Evolutionary conservation across 208 protist species (phyloP).

Genomic region (Endotrypanum monterogeii): DNA sequence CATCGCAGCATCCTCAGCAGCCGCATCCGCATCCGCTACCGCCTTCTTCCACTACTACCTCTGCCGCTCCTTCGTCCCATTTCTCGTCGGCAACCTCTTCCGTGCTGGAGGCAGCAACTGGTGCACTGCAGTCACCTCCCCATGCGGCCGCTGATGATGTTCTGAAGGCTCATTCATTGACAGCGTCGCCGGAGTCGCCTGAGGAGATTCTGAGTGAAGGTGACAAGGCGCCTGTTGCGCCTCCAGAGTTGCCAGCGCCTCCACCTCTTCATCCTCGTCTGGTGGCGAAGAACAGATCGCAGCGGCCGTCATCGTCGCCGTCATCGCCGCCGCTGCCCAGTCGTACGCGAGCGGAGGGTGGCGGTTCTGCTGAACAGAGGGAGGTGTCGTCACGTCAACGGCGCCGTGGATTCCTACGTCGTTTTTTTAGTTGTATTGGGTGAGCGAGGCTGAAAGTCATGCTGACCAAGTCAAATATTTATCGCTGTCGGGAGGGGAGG

Average conservation of each 20-base stretch:
- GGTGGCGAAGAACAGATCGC: background rate
- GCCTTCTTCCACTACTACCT: background rate
- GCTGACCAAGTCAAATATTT: too few species aligned
- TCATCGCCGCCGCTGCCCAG: background rate
- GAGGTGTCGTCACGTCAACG: background rate
- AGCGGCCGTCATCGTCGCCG: background rate
- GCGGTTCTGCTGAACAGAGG: background rate
- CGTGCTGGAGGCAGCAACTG: background rate
- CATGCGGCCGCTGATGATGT: background rate
- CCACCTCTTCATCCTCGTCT: background rate
- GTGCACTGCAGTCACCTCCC: background rate
- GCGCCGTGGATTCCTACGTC: conserved; percentile 1
- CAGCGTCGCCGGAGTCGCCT: background rate
- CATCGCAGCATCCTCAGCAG: background rate
- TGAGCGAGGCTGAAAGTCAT: background rate
- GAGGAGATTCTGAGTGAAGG: background rate
- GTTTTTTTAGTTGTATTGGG: conserved; percentile 15
- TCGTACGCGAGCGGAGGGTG: background rate
- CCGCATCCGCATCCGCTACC: background rate
- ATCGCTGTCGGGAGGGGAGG: too few species aligned
- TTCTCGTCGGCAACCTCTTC: background rate
- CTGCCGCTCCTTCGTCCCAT: background rate
- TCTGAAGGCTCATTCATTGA: background rate
- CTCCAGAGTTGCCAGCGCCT: background rate
- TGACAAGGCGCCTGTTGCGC: background rate